Conservation (phyloP, 441 rosid genomes). For the Adansonia gregorii region DNA sequence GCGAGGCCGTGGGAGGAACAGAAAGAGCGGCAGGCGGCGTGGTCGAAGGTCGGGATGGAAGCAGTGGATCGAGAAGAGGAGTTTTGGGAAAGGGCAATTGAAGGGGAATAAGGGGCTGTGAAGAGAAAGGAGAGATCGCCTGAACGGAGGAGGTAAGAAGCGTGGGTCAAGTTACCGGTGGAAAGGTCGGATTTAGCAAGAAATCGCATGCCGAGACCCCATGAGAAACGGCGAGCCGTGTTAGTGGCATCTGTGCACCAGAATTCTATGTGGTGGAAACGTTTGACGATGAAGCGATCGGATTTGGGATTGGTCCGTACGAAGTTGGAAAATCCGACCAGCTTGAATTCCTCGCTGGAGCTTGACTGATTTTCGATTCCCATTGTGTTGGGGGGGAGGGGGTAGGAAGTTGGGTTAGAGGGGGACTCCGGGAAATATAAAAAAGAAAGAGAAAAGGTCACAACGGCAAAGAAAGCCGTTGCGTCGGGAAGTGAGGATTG, state of each 20-base stretch:
- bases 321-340: conserved; percentile 73
- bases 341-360: conserved; percentile 40
- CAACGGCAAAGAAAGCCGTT: too few species aligned
- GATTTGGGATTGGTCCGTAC: conserved; percentile 64
- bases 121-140: conserved; percentile 79
- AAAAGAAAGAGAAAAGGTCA: too few species aligned
- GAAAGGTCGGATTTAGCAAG: conserved; percentile 85
- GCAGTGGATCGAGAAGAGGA: conserved; percentile 40
- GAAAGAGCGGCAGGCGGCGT: conserved; percentile 47
- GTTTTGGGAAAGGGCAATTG: conserved; percentile 46
- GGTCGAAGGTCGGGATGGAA: conserved; percentile 67
- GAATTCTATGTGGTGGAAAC: conserved; percentile 86
- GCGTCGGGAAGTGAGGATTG: too few species aligned
- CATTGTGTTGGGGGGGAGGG: too few species aligned
- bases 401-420: too few species aligned
- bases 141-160: conserved; percentile 78
- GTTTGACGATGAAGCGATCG: conserved; percentile 63
- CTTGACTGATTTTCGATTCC: background rate
- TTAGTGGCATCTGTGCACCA: conserved; percentile 88
- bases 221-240: conserved; percentile 73
- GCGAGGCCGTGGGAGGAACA: conserved; percentile 72
- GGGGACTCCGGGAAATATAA: too few species aligned
- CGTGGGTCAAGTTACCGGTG: conserved; percentile 76
- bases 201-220: conserved; percentile 85
- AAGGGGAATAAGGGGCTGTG: conserved; percentile 83